Evolutionary conservation across 2,329 filamentous ascomycete genomes (phyloP).

Genomic region (Aspergillus sp.): DNA sequence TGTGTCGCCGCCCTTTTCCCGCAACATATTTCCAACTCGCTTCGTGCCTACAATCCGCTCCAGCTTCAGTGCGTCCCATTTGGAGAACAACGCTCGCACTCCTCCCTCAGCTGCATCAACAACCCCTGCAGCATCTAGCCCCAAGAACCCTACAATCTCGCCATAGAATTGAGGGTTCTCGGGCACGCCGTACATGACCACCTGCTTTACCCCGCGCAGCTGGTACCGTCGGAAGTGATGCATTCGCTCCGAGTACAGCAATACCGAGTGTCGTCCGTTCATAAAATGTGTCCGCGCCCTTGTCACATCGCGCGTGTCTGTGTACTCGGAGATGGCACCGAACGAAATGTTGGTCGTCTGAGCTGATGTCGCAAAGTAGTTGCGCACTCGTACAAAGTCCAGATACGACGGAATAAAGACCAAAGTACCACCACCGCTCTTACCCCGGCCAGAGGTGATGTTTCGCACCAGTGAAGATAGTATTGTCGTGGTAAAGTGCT

Average conservation of each 20-base stretch:
- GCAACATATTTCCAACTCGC: slow-evolving; percentile 77
- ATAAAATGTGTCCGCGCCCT: slow-evolving; percentile 84
- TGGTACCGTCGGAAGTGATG: slow-evolving; percentile 92
- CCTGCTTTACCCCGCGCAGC: slow-evolving; percentile 71
- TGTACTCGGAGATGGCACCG: slow-evolving; percentile 85
- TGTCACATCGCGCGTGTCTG: slow-evolving; percentile 69
- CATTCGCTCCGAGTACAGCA: slow-evolving; percentile 91
- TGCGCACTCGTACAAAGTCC: slow-evolving; percentile 89
- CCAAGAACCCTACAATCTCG: slow-evolving; percentile 39
- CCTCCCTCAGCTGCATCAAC: slow-evolving; percentile 53
- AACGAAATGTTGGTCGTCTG: slow-evolving; percentile 60
- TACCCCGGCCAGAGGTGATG: slow-evolving; percentile 27
- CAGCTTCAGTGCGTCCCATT: slow-evolving; percentile 82
- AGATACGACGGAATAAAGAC: slow-evolving; percentile 91
- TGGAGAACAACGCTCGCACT: slow-evolving; percentile 67
- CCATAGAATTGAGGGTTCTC: slow-evolving; percentile 65
- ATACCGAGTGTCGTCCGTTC: slow-evolving; percentile 71
- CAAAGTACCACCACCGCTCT: slow-evolving; percentile 64
- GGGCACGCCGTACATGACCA: slow-evolving; percentile 87
- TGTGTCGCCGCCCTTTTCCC: slow-evolving; percentile 74
- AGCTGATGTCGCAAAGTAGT: slow-evolving; percentile 74
- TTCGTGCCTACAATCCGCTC: slow-evolving; percentile 82
- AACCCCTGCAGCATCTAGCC: slow-evolving; percentile 43
- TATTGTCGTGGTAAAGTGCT: slow-evolving; percentile 80
- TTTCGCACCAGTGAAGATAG: slow-evolving; percentile 70